Evolutionary conservation across 768 basidiomycete genomes (phyloP), one percentile per base, ranked within the genome.

Genomic region (Lentinula aciculospora): DNA sequence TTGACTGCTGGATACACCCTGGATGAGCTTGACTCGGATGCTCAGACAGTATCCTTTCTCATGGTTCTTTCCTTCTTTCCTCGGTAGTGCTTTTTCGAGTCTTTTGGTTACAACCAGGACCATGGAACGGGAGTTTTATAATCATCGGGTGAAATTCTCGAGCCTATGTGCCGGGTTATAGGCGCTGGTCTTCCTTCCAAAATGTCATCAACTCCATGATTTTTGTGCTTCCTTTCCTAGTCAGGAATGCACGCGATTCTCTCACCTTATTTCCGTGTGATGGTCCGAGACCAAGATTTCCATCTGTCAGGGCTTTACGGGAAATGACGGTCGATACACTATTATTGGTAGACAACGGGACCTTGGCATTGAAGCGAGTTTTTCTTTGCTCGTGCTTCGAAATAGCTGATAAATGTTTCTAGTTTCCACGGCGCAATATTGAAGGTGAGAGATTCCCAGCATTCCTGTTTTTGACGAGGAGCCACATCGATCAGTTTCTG

Each of bases 151-250:
- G 29, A 6, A 12, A 40, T 17, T 19, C n/a, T 19, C 39, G n/a
- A 17, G 12, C n/a, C 39, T 40, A 15, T 17, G 12, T 40, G 15
- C 39, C 39, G 39, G 10, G 39, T 15, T 17, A 40, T 17, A 34
- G 6, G 32, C 13, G 6, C 32, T 34, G 5, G 32, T 25, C 9
- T 19, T 48, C 27, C 23, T 28, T 5, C 27, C 47, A 15, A n/a
- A n/a, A n/a, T n/a, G n/a, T n/a, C n/a, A n/a, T n/a, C n/a, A n/a
- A 50, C 49, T 50, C 49, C 49, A 36, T 50, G 31, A 50, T 34
- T 31, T 32, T 21, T 50, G 34, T 50, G 49, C 49, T 50, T 50
- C 19, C 32, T 19, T 50, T 50, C 29, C 32, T 34, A 50, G n/a
- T 31, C 19, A 19, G 49, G 29, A 50, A 21, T 50, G 19, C 7